These are phyloP conservation scores for Calonectria leucothoes DNA, from an alignment of 2,329 filamentous ascomycete genomes.

Conservation along the genomic window DNA sequence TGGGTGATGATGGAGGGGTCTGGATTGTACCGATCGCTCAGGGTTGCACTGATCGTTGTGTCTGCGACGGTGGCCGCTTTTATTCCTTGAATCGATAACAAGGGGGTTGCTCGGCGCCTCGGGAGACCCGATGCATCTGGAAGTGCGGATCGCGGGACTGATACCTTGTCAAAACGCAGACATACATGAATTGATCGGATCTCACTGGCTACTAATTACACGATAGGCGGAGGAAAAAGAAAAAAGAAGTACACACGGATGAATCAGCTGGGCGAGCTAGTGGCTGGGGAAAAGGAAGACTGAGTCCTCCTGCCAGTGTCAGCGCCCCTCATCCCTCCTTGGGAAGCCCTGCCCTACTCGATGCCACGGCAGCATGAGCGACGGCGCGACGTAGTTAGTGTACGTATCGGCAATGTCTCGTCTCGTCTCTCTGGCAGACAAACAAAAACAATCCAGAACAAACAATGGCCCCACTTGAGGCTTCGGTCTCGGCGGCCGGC, in stretches of 20 bases:
- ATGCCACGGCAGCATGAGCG: too few species aligned
- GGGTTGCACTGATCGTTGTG: neutral
- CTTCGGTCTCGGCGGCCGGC: neutral
- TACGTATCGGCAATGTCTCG: neutral
- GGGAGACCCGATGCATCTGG: neutral
- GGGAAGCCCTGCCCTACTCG: neutral
- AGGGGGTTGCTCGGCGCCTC: neutral
- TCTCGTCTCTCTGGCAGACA: neutral
- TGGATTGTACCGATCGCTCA: neutral
- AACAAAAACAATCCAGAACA: neutral
- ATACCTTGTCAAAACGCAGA: neutral
- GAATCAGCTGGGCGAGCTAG: neutral
- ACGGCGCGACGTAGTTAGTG: too few species aligned
- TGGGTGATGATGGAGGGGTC: too few species aligned
- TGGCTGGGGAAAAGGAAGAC: neutral
- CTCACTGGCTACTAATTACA: neutral
- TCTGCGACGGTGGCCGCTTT: neutral
- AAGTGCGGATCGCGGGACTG: neutral
- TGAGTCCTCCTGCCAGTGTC: neutral
- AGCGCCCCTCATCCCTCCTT: neutral
- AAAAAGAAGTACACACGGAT: neutral
- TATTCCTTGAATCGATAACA: neutral
- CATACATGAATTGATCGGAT: neutral
- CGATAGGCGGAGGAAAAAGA: neutral
- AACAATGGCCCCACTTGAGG: neutral